Conservation (phyloP, 441 rosid genomes). For the Brassica balearica region DNA sequence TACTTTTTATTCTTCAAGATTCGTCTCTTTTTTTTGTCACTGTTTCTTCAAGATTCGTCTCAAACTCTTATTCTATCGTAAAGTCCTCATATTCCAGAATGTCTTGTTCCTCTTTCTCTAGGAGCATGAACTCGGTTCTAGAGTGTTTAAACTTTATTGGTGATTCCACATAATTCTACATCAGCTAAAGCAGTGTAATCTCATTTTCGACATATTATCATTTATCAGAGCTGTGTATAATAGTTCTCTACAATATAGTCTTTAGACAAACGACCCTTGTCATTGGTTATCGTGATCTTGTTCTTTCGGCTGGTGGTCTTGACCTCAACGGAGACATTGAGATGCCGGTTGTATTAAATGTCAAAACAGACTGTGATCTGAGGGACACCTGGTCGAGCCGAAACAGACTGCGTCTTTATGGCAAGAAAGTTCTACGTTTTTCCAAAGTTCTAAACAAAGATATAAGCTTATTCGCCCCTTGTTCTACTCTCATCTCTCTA, state of each 20-base stretch:
- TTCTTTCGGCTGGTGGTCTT: neutral
- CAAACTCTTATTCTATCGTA: neutral
- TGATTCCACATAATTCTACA: neutral
- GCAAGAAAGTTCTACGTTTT: neutral
- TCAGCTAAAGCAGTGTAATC: neutral
- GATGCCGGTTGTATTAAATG: neutral
- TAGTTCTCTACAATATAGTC: neutral
- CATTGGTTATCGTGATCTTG: neutral
- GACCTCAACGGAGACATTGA: neutral
- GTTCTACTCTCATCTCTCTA: neutral
- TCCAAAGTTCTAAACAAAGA: neutral
- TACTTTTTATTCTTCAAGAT: neutral
- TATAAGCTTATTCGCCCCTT: neutral
- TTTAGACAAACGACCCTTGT: neutral
- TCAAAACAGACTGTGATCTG: neutral
- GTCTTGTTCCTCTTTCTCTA: neutral
- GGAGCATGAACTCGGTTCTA: neutral
- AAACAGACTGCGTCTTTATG: neutral
- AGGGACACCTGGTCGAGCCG: neutral
- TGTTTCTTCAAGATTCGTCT: neutral
- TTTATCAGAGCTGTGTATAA: neutral
- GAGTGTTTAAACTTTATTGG: neutral
- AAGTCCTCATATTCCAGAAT: neutral
- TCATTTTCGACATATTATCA: neutral
- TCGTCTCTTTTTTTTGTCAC: too few species aligned